Conservation (phyloP, 108 stramenopile genomes). For the Discostella stelligeroides region DNA sequence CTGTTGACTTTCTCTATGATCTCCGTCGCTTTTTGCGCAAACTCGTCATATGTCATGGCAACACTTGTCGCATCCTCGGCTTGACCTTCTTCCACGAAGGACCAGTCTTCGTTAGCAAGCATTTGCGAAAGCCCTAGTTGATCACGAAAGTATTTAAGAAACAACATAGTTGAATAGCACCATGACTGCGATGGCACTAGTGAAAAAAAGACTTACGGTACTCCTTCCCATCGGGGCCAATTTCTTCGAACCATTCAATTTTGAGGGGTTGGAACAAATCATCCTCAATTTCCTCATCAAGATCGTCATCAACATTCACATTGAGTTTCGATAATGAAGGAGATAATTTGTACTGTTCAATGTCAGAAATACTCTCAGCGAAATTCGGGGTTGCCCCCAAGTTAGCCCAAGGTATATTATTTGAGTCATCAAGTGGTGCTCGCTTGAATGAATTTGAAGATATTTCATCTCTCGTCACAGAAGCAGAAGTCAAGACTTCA, state of each 20-base stretch:
- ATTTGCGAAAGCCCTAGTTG: slow-evolving; percentile 42
- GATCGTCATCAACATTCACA: slow-evolving; percentile 1
- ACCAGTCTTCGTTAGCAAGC: slow-evolving; percentile 65
- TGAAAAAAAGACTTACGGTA: slow-evolving; percentile 14
- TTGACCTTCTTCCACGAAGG: slow-evolving; percentile 23
- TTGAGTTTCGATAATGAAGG: background rate
- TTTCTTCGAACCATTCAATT: slow-evolving; percentile 65
- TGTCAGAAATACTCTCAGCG: slow-evolving; percentile 24
- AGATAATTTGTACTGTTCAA: slow-evolving; percentile 18
- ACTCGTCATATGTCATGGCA: slow-evolving; percentile 55
- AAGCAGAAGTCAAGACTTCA: background rate
- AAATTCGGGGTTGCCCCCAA: slow-evolving; percentile 34
- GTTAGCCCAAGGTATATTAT: slow-evolving; percentile 14
- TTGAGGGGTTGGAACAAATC: slow-evolving; percentile 17
- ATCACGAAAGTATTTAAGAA: background rate
- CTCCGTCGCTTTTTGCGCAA: slow-evolving; percentile 43
- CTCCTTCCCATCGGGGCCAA: slow-evolving; percentile 61
- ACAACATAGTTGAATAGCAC: background rate
- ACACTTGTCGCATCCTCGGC: slow-evolving; percentile 13
- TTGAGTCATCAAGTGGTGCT: slow-evolving; percentile 14
- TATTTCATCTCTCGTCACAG: slow-evolving; percentile 2
- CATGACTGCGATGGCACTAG: background rate
- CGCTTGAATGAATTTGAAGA: background rate
- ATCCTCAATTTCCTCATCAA: slow-evolving; percentile 33
- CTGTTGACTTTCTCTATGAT: slow-evolving; percentile 47